Percentiles rank a stretch among this genome's conserved stretches.
phyloP scores from a whole-genome alignment of 257 asterid genomes.

The Nemophila menziesii region DNA sequence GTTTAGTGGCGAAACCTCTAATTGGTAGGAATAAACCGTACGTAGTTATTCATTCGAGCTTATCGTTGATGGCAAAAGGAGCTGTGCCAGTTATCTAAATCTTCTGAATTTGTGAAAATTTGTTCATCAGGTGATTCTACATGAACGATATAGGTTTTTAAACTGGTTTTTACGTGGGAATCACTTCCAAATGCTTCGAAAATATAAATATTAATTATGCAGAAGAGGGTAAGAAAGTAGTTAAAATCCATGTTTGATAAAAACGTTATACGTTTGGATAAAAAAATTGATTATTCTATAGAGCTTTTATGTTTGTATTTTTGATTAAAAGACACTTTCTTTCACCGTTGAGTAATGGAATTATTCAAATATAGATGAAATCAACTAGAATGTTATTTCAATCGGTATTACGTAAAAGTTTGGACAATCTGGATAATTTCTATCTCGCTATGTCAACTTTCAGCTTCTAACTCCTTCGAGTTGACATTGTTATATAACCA shows the following conservation, averaged over 20 bases:
- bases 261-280: too few species aligned
- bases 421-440: too few species aligned
- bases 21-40: slow-evolving; percentile 23
- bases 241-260: slow-evolving; percentile 11
- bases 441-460: too few species aligned
- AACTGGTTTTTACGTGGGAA: not conserved
- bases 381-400: too few species aligned
- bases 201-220: slow-evolving; percentile 3
- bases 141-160: slow-evolving; percentile 34
- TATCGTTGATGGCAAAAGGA: slow-evolving; percentile 22
- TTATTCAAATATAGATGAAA: too few species aligned
- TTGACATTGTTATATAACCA: too few species aligned
- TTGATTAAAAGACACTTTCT: too few species aligned
- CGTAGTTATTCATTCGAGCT: slow-evolving; percentile 7
- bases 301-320: too few species aligned
- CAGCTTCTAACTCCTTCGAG: too few species aligned
- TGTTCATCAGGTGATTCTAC: slow-evolving; percentile 15
- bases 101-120: slow-evolving; percentile 11
- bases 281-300: too few species aligned
- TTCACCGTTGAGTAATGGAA: too few species aligned
- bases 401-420: too few species aligned
- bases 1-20: slow-evolving; percentile 34
- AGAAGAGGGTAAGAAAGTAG: slow-evolving; percentile 4
- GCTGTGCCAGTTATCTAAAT: slow-evolving; percentile 18
- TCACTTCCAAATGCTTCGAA: slow-evolving; percentile 7